Base-by-base conservation (phyloP, 1,284 basidiomycete species). In the Cystobasidium sp. region DNA sequence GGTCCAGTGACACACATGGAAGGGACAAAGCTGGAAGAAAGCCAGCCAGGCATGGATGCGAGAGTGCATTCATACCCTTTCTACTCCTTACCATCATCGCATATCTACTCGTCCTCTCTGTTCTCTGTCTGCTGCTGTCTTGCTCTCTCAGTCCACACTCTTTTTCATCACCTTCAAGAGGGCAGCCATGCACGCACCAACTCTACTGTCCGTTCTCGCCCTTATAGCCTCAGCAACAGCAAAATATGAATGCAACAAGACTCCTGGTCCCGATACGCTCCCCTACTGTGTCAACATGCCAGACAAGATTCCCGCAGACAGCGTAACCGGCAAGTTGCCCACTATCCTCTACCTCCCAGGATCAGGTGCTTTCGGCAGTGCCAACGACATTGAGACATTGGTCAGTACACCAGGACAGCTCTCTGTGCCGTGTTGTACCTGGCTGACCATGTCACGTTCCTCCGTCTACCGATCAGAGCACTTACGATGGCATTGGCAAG, bases 401-500 rank as follows among this genome's bases (percentile, higher is more conserved):
- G 61, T 63, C 1, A 63, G 61, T 63, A 39, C 31, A 31, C 18
- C 61, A 18, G 1, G 16, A 12, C 20, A n/a, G 22, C 22, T 22
- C 22, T 10, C 16, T 18, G 14, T n/a, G 6, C 10, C n/a, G 6
- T n/a, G n/a, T 31, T 53, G 44, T 24, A 37, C 24, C 18, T 22
- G 14, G 20, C 46, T 46, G 31, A 6, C 14, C 41, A 58, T n/a
- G 6, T 22, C 10, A 6, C 22, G 16, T 10, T 24, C 18, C 31
- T 22, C 10, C 24, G 6, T 18, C 9, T 14, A 10, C 22, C 9
- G 3, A 9, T 41, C 59, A 73, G 58, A 37, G 44, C 18, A 63
- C 58, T 37, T 73, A 65, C 62, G 70, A 73, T 52, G 70, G 70
- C 20, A 37, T 73, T 16, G 70, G 62, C 31, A 65, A 51, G 39